Conservation (phyloP, 768 basidiomycete species). For the Lactarius quietus region DNA sequence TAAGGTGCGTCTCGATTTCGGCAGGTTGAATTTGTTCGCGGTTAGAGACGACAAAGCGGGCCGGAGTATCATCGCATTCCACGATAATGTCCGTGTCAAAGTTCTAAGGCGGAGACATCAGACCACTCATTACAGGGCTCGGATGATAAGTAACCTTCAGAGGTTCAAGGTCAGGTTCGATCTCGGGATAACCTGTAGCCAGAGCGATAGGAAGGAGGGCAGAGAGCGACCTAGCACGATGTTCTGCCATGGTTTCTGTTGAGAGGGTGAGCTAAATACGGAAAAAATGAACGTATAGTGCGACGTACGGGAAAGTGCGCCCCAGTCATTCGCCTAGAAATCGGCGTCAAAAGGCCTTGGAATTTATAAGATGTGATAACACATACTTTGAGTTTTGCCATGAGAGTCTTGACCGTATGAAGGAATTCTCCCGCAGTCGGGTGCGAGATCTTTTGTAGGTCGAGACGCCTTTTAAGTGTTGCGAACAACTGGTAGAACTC, state of each 20-base stretch:
- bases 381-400: conserved; percentile 60
- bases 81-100: conserved; percentile 46
- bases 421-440: conserved; percentile 50
- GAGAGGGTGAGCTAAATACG: neutral
- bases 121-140: neutral
- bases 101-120: conserved; percentile 36
- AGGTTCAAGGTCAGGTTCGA: conserved; percentile 43
- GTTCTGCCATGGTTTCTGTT: conserved; percentile 46
- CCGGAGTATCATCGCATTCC: conserved; percentile 35
- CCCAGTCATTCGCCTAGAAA: conserved; percentile 58
- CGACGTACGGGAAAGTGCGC: conserved; percentile 52
- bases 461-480: conserved; percentile 43
- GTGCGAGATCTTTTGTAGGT: conserved; percentile 48
- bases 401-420: conserved; percentile 54
- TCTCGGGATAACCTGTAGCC: conserved; percentile 43
- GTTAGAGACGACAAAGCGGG: conserved; percentile 35
- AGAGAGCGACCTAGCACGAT: conserved; percentile 38
- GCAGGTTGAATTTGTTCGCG: conserved; percentile 23
- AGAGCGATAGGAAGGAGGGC: conserved; percentile 46
- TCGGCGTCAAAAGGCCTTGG: neutral
- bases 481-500: conserved; percentile 55
- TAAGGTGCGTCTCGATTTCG: conserved; percentile 29
- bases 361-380: neutral
- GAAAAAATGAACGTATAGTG: neutral
- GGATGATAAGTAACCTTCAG: conserved; percentile 40